Evolutionary conservation across 2,329 filamentous ascomycete genomes (phyloP), one percentile per base, ranked within the genome.

Genomic region (Diaporthe amygdali): DNA sequence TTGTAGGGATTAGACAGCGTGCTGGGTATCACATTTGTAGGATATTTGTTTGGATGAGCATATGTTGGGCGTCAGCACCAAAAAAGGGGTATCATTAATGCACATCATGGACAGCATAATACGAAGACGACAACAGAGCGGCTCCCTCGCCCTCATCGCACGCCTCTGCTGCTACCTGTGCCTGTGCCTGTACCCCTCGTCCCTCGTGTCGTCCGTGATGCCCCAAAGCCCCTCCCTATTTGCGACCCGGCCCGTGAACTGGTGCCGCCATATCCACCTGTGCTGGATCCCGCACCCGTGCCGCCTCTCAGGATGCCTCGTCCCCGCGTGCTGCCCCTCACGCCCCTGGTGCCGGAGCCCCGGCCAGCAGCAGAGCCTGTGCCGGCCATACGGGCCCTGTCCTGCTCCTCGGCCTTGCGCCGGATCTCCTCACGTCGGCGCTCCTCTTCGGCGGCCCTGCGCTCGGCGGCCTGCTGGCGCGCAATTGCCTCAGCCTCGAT

Each of bases 401-500:
- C 88, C 41, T 91, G 88, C 66, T 92, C 91, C 74, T 92, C 90
- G 39, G 87, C 87, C 69, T 86, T 89, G 69, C 89, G 85, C 82
- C 91, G 77, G 15, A 91, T 88, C 39, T 93, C 93, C 75, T 95
- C 94, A 67, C 91, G 89, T 71, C 94, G 88, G 73, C 92, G 89
- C 79, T 96, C 93, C 71, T 96, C 93, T 78, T 97, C 95, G 3
- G 89, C 88, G 55, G 92, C 93, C 63, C 90, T 89, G 72, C 94
- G 89, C 81, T 97, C 93, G 2, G 91, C 93, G 55, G 93, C 94
- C 76, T 94, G 92, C 78, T 94, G 93, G 77, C 90, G 91, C 73
- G 91, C 84, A 15, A 91, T 80, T 3, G 91, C 91, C 79, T 98
- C 96, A 68, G 91, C 92, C 81, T 98, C 96, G 69, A 95, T 89